These are phyloP conservation scores for Phoma sp. DNA, from an alignment of 2,329 filamentous ascomycete species.

Conservation along the genomic window DNA sequence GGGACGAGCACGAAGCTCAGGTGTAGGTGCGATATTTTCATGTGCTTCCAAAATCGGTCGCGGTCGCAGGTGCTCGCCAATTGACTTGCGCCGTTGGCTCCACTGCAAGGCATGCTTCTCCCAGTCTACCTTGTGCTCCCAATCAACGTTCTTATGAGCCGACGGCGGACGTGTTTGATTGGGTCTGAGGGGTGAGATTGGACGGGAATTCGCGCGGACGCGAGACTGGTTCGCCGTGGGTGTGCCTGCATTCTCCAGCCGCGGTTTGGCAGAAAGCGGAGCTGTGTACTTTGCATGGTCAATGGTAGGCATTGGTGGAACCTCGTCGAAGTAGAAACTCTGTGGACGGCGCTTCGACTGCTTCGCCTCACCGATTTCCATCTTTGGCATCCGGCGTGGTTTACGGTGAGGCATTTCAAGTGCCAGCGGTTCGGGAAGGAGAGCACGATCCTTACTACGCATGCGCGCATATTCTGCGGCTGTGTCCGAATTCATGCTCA, in stretches of 20 bases:
- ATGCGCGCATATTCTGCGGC: conserved; percentile 45
- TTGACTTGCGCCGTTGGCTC: conserved; percentile 39
- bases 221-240: conserved; percentile 13
- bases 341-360: conserved; percentile 24
- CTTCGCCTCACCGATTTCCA: conserved; percentile 32
- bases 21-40: conserved; percentile 10
- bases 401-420: conserved; percentile 30
- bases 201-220: conserved; percentile 5
- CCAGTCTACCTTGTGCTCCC: conserved; percentile 30
- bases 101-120: conserved; percentile 34
- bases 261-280: conserved; percentile 14
- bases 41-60: conserved; percentile 6
- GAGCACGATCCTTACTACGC: conserved; percentile 43
- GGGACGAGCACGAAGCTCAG: conserved; percentile 1
- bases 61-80: conserved; percentile 33
- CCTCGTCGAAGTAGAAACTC: conserved; percentile 10
- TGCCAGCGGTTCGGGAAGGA: conserved; percentile 23
- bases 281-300: conserved; percentile 20
- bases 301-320: conserved; percentile 31
- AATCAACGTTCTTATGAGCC: conserved; percentile 20
- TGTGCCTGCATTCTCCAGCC: conserved; percentile 8
- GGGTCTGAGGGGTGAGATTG: conserved; percentile 9
- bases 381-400: conserved; percentile 37
- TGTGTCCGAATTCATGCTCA: conserved; percentile 44
- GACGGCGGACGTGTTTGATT: conserved; percentile 15